phyloP scores from a whole-genome alignment of 78 protist species.

The Neovahlkampfia damariscottae region DNA sequence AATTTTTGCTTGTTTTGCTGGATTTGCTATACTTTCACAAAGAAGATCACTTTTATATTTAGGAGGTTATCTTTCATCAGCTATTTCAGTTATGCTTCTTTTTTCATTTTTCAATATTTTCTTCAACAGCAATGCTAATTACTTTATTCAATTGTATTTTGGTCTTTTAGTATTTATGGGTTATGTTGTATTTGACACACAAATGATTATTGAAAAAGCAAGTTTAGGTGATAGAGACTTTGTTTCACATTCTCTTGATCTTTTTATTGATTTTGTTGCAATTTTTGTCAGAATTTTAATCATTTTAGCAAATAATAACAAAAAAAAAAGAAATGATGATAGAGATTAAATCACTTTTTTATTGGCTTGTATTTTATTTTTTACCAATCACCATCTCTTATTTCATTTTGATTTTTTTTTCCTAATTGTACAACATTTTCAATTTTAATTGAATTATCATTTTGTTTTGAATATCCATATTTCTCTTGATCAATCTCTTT shows the following conservation, averaged over 20 bases:
- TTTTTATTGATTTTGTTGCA: constrained; percentile 43
- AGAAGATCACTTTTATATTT: constrained; percentile 23
- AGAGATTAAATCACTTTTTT: too few relatives aligned
- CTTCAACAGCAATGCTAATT: constrained; percentile 13
- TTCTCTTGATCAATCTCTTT: too few relatives aligned
- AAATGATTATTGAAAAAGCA: constrained; percentile 39
- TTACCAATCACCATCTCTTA: too few relatives aligned
- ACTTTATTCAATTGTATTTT: constrained; percentile 16
- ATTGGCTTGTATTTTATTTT: too few relatives aligned
- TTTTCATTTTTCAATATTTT: constrained; percentile 23
- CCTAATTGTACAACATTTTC: too few relatives aligned
- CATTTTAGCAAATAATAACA: constrained; percentile 21
- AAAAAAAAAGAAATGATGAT: constrained; percentile 4
- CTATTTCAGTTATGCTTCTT: constrained; percentile 13
- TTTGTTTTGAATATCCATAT: too few relatives aligned
- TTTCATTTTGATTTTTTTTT: too few relatives aligned
- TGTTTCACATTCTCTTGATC: constrained; percentile 22
- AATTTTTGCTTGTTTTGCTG: constrained; percentile 39
- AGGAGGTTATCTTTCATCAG: constrained; percentile 30
- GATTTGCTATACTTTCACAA: constrained; percentile 21
- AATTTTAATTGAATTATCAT: too few relatives aligned
- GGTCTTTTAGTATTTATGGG: constrained; percentile 45
- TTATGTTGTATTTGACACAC: constrained; percentile 53
- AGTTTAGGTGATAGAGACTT: constrained; percentile 18
- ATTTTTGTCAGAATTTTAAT: constrained; percentile 40